phyloP scores from a whole-genome alignment of 352 stramenopile species.

The Globisporangium perplexum region DNA sequence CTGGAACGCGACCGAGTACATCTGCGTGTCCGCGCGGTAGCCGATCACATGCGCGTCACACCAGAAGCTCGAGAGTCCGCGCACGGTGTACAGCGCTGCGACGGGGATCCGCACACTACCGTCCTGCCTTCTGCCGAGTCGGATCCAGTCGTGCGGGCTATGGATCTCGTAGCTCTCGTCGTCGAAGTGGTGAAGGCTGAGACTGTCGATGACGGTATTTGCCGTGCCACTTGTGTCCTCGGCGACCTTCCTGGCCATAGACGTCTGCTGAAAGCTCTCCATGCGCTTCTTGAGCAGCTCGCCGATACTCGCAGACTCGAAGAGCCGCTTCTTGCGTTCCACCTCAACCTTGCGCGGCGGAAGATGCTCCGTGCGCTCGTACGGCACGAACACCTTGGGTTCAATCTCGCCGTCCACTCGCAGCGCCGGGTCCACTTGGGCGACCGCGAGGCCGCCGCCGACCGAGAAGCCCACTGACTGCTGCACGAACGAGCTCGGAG shows the following conservation, averaged over 20 bases:
- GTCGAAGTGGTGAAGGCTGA: constrained; percentile 72
- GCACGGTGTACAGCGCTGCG: constrained; percentile 60
- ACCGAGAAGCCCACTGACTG: constrained; percentile 35
- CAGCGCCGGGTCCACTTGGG: constrained; percentile 31
- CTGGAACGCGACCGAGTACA: constrained; percentile 60
- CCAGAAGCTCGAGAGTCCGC: constrained; percentile 57
- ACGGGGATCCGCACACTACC: constrained; percentile 60
- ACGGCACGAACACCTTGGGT: constrained; percentile 69
- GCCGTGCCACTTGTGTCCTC: constrained; percentile 43
- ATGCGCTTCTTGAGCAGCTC: constrained; percentile 44
- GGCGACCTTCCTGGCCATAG: constrained; percentile 30
- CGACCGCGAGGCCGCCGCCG: constrained; percentile 35
- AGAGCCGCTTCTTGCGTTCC: constrained; percentile 57
- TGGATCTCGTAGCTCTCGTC: constrained; percentile 79
- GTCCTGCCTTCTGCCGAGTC: constrained; percentile 37
- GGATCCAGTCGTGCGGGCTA: constrained; percentile 56
- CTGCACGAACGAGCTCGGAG: constrained; percentile 33
- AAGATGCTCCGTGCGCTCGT: constrained; percentile 42
- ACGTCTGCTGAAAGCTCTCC: constrained; percentile 26
- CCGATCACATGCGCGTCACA: constrained; percentile 52
- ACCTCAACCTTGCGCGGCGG: constrained; percentile 65
- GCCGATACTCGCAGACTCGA: constrained; percentile 39
- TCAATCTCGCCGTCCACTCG: constrained; percentile 53
- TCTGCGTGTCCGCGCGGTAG: constrained; percentile 31
- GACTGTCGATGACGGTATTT: constrained; percentile 45